Percentiles rank a stretch among this genome's conserved stretches.
phyloP scores from a whole-genome alignment of 2,329 filamentous ascomycete genomes.

The Alternaria sp. region DNA sequence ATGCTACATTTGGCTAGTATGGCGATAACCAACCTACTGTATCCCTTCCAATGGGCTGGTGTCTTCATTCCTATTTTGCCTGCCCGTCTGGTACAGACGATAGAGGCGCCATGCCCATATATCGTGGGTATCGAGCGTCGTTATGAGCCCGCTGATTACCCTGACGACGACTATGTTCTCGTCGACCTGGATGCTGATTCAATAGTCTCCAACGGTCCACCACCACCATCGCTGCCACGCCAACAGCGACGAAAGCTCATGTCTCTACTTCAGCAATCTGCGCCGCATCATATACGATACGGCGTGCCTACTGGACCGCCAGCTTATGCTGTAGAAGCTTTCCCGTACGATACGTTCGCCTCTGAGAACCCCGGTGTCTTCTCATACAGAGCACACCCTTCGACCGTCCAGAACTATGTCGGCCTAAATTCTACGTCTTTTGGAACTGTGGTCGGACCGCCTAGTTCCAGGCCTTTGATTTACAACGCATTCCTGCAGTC shows the following conservation, averaged over 20 bases:
- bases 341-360: conserved; percentile 87
- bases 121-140: conserved; percentile 95
- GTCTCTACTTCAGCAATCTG: conserved; percentile 86
- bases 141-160: conserved; percentile 85
- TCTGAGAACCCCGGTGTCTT: conserved; percentile 86
- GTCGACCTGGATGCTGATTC: conserved; percentile 92
- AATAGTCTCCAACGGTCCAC: conserved; percentile 81
- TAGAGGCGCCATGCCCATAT: conserved; percentile 95
- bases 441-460: conserved; percentile 68
- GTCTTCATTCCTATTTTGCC: conserved; percentile 94
- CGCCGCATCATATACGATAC: conserved; percentile 86
- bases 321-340: conserved; percentile 91
- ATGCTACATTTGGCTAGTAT: conserved; percentile 95
- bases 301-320: conserved; percentile 89
- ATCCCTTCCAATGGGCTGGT: conserved; percentile 90
- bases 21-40: conserved; percentile 84
- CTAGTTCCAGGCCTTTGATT: conserved; percentile 68
- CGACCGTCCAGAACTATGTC: conserved; percentile 84
- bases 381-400: conserved; percentile 72
- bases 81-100: conserved; percentile 83
- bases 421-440: conserved; percentile 90
- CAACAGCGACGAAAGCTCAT: conserved; percentile 90
- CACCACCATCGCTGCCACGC: conserved; percentile 80
- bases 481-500: conserved; percentile 92
- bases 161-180: conserved; percentile 93